Percentiles rank a stretch among this genome's conserved stretches.
Evolutionary conservation across 345 rosid species (phyloP).

Genomic region (Gynandropsis gynandra): DNA sequence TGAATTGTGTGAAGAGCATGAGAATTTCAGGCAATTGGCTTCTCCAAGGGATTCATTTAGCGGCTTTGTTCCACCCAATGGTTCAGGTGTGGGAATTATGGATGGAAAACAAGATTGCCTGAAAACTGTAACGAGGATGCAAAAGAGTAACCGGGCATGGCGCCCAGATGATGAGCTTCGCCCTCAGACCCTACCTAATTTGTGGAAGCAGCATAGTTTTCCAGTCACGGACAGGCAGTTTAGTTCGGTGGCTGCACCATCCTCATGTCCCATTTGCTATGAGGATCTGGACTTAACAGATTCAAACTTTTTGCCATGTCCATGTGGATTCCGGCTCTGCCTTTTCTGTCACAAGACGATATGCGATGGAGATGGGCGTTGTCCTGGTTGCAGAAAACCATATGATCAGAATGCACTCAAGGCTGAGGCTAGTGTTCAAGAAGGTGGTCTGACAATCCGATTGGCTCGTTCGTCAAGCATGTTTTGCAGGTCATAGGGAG

Average conservation of each 20-base stretch:
- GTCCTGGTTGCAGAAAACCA: constrained; percentile 92
- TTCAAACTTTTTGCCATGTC: constrained; percentile 74
- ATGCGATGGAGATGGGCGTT: constrained; percentile 89
- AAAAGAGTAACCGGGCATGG: constrained; percentile 53
- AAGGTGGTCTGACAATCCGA: constrained; percentile 45
- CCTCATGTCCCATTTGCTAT: constrained; percentile 68
- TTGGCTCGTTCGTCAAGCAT: constrained; percentile 77
- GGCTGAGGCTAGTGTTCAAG: constrained; percentile 46
- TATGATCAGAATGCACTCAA: constrained; percentile 42
- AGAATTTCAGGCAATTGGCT: constrained; percentile 22
- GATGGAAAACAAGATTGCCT: constrained; percentile 26
- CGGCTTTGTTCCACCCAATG: not conserved
- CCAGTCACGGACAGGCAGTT: constrained; percentile 36
- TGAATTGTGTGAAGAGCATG: constrained; percentile 26
- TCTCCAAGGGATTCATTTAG: constrained; percentile 11
- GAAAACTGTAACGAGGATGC: constrained; percentile 25
- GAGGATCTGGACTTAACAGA: constrained; percentile 89
- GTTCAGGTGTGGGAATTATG: constrained; percentile 15
- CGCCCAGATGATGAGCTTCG: constrained; percentile 69
- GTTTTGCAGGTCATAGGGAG: constrained; percentile 62
- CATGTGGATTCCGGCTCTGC: constrained; percentile 81
- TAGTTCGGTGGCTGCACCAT: constrained; percentile 29
- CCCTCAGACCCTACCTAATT: constrained; percentile 73
- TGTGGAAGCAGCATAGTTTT: constrained; percentile 61
- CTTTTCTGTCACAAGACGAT: constrained; percentile 95